phyloP scores from a whole-genome alignment of 208 protist genomes.

The Acanthamoeba castellanii region DNA sequence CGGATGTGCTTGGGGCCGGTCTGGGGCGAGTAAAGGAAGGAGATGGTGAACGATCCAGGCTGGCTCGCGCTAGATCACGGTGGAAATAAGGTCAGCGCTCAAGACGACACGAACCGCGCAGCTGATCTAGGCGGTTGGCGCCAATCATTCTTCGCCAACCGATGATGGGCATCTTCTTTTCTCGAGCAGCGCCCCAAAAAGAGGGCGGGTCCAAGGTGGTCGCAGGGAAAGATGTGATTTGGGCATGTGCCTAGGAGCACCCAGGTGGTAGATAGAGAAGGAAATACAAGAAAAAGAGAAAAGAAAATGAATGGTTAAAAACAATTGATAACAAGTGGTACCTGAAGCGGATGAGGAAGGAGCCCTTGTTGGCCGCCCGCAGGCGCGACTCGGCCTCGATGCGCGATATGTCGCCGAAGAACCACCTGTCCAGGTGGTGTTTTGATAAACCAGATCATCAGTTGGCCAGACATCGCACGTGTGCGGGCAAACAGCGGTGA shows the following conservation, averaged over 20 bases:
- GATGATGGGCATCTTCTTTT: too few relatives aligned
- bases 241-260: too few relatives aligned
- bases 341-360: constrained; percentile 71
- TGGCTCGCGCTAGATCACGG: background rate
- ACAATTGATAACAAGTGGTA: too few relatives aligned
- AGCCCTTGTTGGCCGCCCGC: constrained; percentile 19
- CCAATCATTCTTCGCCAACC: too few relatives aligned
- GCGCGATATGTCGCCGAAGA: constrained; percentile 49
- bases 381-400: constrained; percentile 60
- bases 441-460: background rate
- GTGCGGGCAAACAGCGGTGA: background rate
- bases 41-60: constrained; percentile 22
- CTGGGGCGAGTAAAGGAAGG: constrained; percentile 19
- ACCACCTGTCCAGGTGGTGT: constrained; percentile 5
- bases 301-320: background rate
- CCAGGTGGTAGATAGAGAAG: background rate
- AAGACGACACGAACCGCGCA: too few relatives aligned
- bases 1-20: constrained; percentile 28
- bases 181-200: too few relatives aligned
- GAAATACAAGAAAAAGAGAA: background rate
- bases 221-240: too few relatives aligned
- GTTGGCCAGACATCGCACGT: background rate
- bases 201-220: too few relatives aligned
- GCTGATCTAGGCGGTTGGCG: too few relatives aligned
- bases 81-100: background rate